These are phyloP conservation scores for Gnomoniopsis smithogilvyi DNA, from an alignment of 2,329 filamentous ascomycete species.

Conservation along the genomic window DNA sequence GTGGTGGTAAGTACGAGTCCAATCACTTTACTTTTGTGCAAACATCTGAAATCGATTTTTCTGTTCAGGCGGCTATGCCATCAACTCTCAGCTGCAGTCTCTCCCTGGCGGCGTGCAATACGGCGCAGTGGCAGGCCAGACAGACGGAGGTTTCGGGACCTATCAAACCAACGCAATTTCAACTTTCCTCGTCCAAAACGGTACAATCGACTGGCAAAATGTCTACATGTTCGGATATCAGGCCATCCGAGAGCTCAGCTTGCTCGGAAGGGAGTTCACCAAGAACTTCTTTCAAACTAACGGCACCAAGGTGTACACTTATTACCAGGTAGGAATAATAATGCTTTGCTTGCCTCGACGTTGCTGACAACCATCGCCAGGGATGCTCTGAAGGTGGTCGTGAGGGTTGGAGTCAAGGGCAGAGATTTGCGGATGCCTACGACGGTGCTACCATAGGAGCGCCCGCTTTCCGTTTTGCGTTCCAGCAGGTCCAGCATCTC, in stretches of 20 bases:
- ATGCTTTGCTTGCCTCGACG: background rate
- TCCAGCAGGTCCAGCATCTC: slow-evolving; percentile 28
- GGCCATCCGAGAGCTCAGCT: slow-evolving; percentile 49
- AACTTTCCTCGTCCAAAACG: slow-evolving; percentile 42
- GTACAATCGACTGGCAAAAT: slow-evolving; percentile 47
- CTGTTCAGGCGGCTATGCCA: slow-evolving; percentile 36
- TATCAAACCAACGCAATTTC: slow-evolving; percentile 34
- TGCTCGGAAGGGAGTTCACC: slow-evolving; percentile 42
- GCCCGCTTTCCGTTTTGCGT: slow-evolving; percentile 40
- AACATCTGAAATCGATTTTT: too few species aligned
- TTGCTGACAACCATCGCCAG: slow-evolving; percentile 15
- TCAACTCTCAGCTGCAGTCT: slow-evolving; percentile 31
- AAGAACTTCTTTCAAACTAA: slow-evolving; percentile 34
- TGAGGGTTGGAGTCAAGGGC: slow-evolving; percentile 44
- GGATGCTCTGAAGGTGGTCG: slow-evolving; percentile 47
- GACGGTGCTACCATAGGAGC: slow-evolving; percentile 44
- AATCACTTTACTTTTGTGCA: too few species aligned
- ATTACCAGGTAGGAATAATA: slow-evolving; percentile 39
- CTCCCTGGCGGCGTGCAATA: slow-evolving; percentile 40
- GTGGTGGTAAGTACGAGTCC: slow-evolving; percentile 29
- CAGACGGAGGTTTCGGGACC: slow-evolving; percentile 48
- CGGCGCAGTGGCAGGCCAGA: slow-evolving; percentile 45
- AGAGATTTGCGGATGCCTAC: slow-evolving; percentile 36
- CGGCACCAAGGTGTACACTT: slow-evolving; percentile 41
- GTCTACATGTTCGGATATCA: slow-evolving; percentile 50